Base-by-base conservation (phyloP, 1,284 basidiomycete genomes). In the Cutaneotrichosporon cavernicola region DNA sequence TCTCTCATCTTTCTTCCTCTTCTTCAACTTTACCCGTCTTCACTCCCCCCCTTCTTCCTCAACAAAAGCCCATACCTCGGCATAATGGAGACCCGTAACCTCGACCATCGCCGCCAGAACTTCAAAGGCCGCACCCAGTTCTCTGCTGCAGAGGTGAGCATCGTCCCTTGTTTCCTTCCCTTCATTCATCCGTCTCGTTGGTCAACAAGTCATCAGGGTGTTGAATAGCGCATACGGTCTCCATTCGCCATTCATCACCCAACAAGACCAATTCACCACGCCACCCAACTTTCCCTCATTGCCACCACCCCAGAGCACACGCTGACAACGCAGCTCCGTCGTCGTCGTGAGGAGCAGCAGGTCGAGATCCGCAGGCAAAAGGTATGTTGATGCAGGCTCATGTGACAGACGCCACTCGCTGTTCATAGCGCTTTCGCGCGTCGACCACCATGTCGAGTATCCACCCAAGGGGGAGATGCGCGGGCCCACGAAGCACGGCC, bases 291-390 rank as follows among this genome's bases (percentile, higher is more conserved):
- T 30, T 26, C 13, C 34, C 31, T 7, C 43, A 13, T 49, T 57
- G 10, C 56, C 61, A 62, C 61, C 55, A 14, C n/a, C 5, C 62
- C 53, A 13, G 16, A 22, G 34, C 55, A 7, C 22, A 11, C 49
- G 53, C 31, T 40, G 21, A 58, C 47, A 16, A 34, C 8, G 8
- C 65, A 81, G 82, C 89, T 97, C 73, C 88, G 95, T 77, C 89
- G 93, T 81, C 89, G 94, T 80, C 88, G 94, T 68, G 94, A 97
- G 81, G 94, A 97, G 80, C 91, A 95, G 79, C 93, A 97, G 77
- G 94, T 97, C 65, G 95, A 97, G 85, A 97, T 97, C 84, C 87
- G 94, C 77, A 87, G 91, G 77, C 91, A 94, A 83, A 97, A 97
- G 76, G 80, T 81, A 31, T 58, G 77, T 74, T 56, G 55, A 53